phyloP scores from a whole-genome alignment of 371 early-diverging fungal species.

The Phascolomyces articulosus region DNA sequence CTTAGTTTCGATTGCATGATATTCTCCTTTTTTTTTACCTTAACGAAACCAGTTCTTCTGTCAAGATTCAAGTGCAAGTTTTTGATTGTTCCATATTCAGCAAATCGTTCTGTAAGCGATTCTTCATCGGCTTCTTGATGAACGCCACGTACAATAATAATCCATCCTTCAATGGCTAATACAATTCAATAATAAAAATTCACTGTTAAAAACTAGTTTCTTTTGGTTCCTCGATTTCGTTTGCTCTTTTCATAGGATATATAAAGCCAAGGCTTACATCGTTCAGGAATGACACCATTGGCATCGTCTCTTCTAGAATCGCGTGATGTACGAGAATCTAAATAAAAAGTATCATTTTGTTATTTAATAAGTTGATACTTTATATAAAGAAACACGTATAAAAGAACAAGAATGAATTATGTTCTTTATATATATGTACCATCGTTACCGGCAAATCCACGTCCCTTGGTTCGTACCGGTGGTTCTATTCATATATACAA shows the following conservation, averaged over 20 bases:
- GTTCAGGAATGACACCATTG: conserved; percentile 45
- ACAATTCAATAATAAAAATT: neutral
- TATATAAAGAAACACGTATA: neutral
- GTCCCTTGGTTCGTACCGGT: conserved; percentile 37
- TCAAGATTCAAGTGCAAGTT: conserved; percentile 92
- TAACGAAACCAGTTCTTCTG: conserved; percentile 93
- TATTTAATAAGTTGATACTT: too few species aligned
- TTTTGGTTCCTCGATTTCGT: too few species aligned
- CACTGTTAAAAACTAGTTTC: too few species aligned
- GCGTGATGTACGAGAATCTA: neutral
- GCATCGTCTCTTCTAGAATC: conserved; percentile 17
- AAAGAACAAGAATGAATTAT: too few species aligned
- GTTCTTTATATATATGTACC: conserved; percentile 12
- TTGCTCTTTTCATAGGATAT: too few species aligned
- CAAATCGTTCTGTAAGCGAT: conserved; percentile 83
- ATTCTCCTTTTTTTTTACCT: conserved; percentile 57
- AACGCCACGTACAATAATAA: conserved; percentile 86
- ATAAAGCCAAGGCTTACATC: conserved; percentile 51
- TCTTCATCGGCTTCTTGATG: conserved; percentile 97
- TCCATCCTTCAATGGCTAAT: conserved; percentile 94
- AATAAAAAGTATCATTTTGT: neutral
- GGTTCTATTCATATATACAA: conserved; percentile 14
- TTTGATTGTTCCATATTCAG: conserved; percentile 88
- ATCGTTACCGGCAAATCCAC: conserved; percentile 29
- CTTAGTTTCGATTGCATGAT: too few species aligned